Conservation (phyloP, 192 early-diverging fungal genomes). For the Dissophora ornata region DNA sequence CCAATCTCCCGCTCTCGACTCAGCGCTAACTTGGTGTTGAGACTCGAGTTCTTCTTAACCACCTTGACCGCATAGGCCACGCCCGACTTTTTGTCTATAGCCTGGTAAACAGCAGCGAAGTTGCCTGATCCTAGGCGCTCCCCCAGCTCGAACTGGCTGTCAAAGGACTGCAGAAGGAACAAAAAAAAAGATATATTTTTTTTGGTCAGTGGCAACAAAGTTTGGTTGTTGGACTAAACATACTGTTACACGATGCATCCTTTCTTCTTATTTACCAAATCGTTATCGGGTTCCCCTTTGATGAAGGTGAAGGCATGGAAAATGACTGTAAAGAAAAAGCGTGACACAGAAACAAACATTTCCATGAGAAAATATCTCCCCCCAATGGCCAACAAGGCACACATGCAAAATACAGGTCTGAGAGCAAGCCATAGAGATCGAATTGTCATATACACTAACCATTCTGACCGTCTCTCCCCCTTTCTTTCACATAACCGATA, state of each 20-base stretch:
- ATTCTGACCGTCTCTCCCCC: background rate
- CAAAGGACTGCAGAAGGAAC: slow-evolving; percentile 40
- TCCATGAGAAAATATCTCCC: no score
- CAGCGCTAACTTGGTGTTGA: slow-evolving; percentile 71
- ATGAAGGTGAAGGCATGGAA: background rate
- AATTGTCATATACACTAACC: slow-evolving; percentile 8
- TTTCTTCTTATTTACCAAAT: slow-evolving; percentile 4
- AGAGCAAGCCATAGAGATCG: slow-evolving; percentile 2
- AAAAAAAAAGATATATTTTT: background rate
- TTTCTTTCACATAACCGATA: slow-evolving; percentile 67
- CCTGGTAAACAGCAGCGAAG: slow-evolving; percentile 73
- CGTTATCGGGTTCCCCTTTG: background rate
- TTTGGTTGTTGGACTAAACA: no score
- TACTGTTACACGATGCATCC: no score
- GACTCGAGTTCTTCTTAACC: slow-evolving; percentile 72
- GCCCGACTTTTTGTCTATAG: slow-evolving; percentile 61
- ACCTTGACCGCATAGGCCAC: slow-evolving; percentile 76
- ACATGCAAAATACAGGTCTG: background rate
- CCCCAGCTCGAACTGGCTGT: slow-evolving; percentile 44
- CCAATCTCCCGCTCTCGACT: slow-evolving; percentile 73
- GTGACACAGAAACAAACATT: no score
- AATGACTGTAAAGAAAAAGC: no score
- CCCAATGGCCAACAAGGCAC: no score
- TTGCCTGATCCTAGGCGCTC: slow-evolving; percentile 56
- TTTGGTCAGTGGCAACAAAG: no score